Base-by-base conservation (phyloP, 2,329 filamentous ascomycete species). In the Nemania serpens region DNA sequence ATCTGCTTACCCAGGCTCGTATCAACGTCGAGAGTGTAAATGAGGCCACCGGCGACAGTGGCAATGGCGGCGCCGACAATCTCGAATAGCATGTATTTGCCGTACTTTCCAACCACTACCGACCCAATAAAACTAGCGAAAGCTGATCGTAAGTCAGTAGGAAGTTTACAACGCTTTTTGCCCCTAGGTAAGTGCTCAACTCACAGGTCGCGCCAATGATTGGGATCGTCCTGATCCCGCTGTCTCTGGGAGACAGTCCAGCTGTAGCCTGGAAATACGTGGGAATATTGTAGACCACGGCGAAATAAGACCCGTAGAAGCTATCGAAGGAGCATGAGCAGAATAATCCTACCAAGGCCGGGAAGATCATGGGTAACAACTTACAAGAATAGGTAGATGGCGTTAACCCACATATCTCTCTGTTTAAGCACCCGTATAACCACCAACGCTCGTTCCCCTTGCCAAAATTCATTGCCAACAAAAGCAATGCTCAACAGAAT, bases 201-300 rank as follows among this genome's bases (percentile, higher is more conserved):
- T 48, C 42, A 63, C 61, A 61, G 3, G 55, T 55, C 20, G 61
- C 25, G 17, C 53, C 36, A 36, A 66, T 61, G 18, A 63, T 46
- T 1, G 78, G 77, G 10, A 81, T 72, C 7, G 76, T 68, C 18
- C 74, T 68, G 53, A 79, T 76, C 1, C 79, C 79, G 2, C 75
- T 74, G 29, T 75, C 68, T 6, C 75, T 71, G 2, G 79, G 76
- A 1, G 71, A 72, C 5, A 74, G 68, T 25, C 70, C 70, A 45
- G 75, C 68, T 37, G 79, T 75, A 17, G 75, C 76, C 57, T 82
- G 80, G 69, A 81, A 83, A 76, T 81, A 84, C 41, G 82, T 73
- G 15, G 81, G 79, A 3, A 83, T 69, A 63, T 76, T 80, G 68
- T 79, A 80, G 3, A 75, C 69, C 34, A 63, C 29, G 10, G 61